Percentiles rank a stretch among this genome's conserved stretches.
Conservation (phyloP, 331 rosid species). For the Pyracantha coccinea region DNA sequence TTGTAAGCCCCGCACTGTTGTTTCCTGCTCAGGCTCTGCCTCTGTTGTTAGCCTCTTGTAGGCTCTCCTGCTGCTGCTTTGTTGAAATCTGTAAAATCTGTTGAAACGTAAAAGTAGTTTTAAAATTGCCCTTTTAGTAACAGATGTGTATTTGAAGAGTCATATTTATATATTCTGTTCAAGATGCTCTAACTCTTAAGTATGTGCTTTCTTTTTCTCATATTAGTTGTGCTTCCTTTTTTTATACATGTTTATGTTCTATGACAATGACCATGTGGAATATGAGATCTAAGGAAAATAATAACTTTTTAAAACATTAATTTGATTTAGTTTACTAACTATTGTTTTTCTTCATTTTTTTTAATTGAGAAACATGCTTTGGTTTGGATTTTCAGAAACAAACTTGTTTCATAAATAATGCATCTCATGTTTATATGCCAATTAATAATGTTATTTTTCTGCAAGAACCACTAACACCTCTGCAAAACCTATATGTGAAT, state of each 20-base stretch:
- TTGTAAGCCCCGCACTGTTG: too few relatives aligned
- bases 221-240: background rate
- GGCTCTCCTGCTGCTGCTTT: too few relatives aligned
- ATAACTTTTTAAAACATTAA: too few relatives aligned
- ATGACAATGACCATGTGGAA: background rate
- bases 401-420: too few relatives aligned
- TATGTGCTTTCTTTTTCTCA: background rate
- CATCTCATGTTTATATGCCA: background rate
- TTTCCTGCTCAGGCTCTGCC: too few relatives aligned
- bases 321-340: background rate
- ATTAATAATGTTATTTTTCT: background rate
- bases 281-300: background rate
- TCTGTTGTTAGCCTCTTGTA: too few relatives aligned
- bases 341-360: background rate
- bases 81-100: too few relatives aligned
- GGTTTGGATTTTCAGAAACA: background rate
- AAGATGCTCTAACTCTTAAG: background rate
- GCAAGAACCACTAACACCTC: conserved; percentile 5
- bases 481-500: conserved; percentile 14
- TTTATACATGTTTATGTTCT: background rate
- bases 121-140: too few relatives aligned
- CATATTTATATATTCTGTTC: too few relatives aligned
- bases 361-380: background rate
- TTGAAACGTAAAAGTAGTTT: too few relatives aligned
- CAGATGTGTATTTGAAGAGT: too few relatives aligned